Base-by-base conservation (phyloP, 108 stramenopile genomes). In the Parietichytrium sp. region DNA sequence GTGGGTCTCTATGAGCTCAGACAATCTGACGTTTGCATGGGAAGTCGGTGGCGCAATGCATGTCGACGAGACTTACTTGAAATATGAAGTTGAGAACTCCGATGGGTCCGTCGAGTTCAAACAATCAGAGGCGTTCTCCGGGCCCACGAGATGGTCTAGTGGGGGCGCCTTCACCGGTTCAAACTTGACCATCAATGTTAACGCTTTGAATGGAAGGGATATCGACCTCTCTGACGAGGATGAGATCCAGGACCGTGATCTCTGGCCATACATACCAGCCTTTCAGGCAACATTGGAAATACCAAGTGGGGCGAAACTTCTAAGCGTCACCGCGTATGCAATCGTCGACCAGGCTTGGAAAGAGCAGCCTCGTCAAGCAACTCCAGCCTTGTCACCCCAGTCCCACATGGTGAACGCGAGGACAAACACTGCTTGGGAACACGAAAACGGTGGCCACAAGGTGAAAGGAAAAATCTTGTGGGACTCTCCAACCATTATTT, bases 331-430 rank as follows among this genome's bases (percentile, higher is more conserved):
- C 42, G 83, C 83, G 10, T 13, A 45, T 12, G 61, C 83, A 3
- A 83, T 4, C 25, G 83, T 83, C 12, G 83, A 83, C 26, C 83
- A 83, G 52, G 27, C 25, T 29, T 83, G 83, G 83, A 30, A 26
- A 38, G 2, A 23, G 1, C 77, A 15, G 26, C 16, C 25, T 3
- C 3, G 8, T 13, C 29, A 25, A 8, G 61, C 61, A 2, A 10
- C 20, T 16, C 61, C 61, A 6, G 61, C 1, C 52, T 23, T 86
- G 20, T 85, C 80, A 7, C 92, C 94, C 0, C 91, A 95, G 84
- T 92, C 91, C 48, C 94, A 95, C 83, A 55, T 95, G 26, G 94
- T 94, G 50, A 97, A 97, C 84, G 94, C 93, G 48, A 86, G 96
- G 51, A 95, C 94, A 4, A 92, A 95, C 81, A 82, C 92, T 1